Base-by-base conservation (phyloP, 257 asterid species). In the Petrea volubilis region DNA sequence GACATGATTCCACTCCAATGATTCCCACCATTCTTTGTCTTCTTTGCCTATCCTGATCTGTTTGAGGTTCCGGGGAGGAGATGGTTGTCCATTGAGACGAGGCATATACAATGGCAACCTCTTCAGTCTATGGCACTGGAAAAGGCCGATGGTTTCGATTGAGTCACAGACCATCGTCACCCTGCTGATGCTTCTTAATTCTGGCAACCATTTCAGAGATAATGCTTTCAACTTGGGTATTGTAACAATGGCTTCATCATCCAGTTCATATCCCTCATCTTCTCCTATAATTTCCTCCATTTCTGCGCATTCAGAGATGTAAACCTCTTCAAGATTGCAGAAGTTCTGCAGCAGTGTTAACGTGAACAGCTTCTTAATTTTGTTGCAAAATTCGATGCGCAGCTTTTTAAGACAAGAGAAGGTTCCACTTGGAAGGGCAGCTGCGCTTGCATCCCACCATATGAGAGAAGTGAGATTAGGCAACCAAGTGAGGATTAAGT, bases 11-110 rank as follows among this genome's bases (percentile, higher is more conserved):
- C 82, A 73, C 5, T 78, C 78, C 75, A 60, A 34, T 6, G 72
- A 72, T 27, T 68, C 76, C 79, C 82, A 78, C 82, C 82, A 78
- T 7, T 61, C 68, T 60, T 20, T 62, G 23, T 73, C 82, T 33
- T 66, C 77, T 52, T 47, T 53, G 7, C 70, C 55, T 44, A 61
- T 67, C 64, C 74, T 17, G 27, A 73, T 78, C 28, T 78, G 75
- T 40, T 68, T 56, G 5, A 73, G 79, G 60, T 46, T 38, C 25
- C 15, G 46, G 1, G 70, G 81, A 64, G 58, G 74, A 38, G 61
- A 38, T 17, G 43, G 53, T n/a, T 71, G 52, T 60, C 69, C 63
- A 33, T 61, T 64, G 27, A 29, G 28, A 11, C 6, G 14, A 3
- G 62, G 63, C 15, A 63, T 11, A 15, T 23, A 64, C 17, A 73